Base-by-base conservation (phyloP, 2,329 filamentous ascomycete genomes). In the Fusarium sp. region DNA sequence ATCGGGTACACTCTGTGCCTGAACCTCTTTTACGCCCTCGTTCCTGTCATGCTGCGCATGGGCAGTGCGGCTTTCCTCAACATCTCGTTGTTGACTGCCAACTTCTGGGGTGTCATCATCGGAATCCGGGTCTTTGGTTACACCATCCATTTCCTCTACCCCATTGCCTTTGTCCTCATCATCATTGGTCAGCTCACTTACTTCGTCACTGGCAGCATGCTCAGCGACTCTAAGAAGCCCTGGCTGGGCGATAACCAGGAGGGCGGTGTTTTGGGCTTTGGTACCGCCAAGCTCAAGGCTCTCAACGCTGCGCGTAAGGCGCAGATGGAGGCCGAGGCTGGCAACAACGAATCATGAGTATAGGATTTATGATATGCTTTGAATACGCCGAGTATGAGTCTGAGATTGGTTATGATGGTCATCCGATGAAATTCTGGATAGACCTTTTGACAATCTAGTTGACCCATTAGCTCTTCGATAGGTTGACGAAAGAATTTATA, bases 71-170 rank as follows among this genome's bases (percentile, higher is more conserved):
- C 94, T 20, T 97, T 99, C 81, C 96, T 97, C 83, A 97, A 99
- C 79, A 97, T 98, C 74, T 95, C 91, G 9, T 83, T 99, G 68
- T 84, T 99, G 62, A 98, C 96, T 3, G 93, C 90, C 72, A 97
- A 97, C 81, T 98, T 98, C 82, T 99, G 96, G 96, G 94, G 94
- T 68, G 91, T 97, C 65, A 91, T 96, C 70, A 95, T 99, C 72
- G 96, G 96, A 48, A 88, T 96, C 70, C 86, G 90, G 76, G 92
- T 98, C 47, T 97, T 99, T 75, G 88, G 90, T 43, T 87, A 91
- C 72, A 80, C 80, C 39, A 88, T 99, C 58, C 92, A 97, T 81
- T 97, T 88, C 84, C 85, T 97, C 81, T 99, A 99, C 80, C 95
- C 96, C 7, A 92, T 97, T 75, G 95, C 96, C 14, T 99, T 99